Evolutionary conservation across 1,284 basidiomycete species (phyloP).

Genomic region (Inonotus obliquus): DNA sequence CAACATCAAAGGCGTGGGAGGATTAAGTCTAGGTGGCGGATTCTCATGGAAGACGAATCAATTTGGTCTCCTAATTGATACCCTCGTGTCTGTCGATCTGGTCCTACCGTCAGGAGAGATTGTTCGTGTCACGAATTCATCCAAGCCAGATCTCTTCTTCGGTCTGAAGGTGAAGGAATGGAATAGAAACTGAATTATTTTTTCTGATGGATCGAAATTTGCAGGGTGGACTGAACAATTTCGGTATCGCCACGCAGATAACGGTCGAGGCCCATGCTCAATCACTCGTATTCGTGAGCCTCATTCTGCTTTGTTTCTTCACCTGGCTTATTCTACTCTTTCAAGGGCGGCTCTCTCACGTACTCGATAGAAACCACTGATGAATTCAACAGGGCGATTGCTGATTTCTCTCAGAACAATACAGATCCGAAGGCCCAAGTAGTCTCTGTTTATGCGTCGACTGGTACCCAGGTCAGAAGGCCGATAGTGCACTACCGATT

Average conservation of each 20-base stretch:
- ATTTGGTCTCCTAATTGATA: conserved; percentile 13
- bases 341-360: conserved; percentile 9
- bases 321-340: background rate
- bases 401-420: conserved; percentile 12
- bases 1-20: conserved; percentile 1
- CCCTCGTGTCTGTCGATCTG: conserved; percentile 6
- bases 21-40: conserved; percentile 11
- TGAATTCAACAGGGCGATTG: conserved; percentile 5
- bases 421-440: conserved; percentile 18
- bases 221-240: conserved; percentile 18
- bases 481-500: too few relatives aligned
- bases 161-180: conserved; percentile 10
- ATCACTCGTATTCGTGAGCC: conserved; percentile 11
- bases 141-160: conserved; percentile 15
- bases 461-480: conserved; percentile 8
- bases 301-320: too few relatives aligned
- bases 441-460: conserved; percentile 2
- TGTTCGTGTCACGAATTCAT: conserved; percentile 8
- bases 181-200: too few relatives aligned
- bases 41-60: conserved; percentile 18
- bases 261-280: conserved; percentile 3
- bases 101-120: conserved; percentile 11
- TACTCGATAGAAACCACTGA: conserved; percentile 2
- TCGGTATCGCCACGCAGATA: conserved; percentile 14
- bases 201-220: too few relatives aligned